Conservation (phyloP, 345 rosid genomes). For the Melaleuca alternifolia region DNA sequence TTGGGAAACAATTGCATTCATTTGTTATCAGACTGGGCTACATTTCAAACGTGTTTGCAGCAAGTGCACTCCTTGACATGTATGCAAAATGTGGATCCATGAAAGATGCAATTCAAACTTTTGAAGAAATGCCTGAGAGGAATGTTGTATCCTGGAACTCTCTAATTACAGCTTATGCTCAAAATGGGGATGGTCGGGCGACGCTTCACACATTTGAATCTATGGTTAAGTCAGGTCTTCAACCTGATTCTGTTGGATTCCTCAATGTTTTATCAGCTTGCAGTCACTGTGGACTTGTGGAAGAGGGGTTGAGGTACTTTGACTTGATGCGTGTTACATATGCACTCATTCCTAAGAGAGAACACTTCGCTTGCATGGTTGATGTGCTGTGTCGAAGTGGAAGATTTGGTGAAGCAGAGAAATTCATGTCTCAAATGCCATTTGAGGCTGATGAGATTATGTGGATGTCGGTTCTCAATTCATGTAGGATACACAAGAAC, state of each 20-base stretch:
- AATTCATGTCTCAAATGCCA: slow-evolving; percentile 59
- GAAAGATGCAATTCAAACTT: slow-evolving; percentile 51
- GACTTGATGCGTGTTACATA: slow-evolving; percentile 37
- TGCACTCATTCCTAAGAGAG: slow-evolving; percentile 48
- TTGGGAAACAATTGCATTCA: slow-evolving; percentile 67
- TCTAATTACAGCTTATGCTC: slow-evolving; percentile 67
- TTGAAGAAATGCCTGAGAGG: slow-evolving; percentile 69
- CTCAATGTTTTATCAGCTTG: slow-evolving; percentile 69
- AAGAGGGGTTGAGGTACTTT: slow-evolving; percentile 55
- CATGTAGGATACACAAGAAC: slow-evolving; percentile 84
- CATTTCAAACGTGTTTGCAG: slow-evolving; percentile 56
- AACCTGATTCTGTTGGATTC: slow-evolving; percentile 69
- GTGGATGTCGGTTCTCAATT: slow-evolving; percentile 81
- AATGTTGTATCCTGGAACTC: slow-evolving; percentile 84
- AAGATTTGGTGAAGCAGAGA: slow-evolving; percentile 55
- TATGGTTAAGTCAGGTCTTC: slow-evolving; percentile 53
- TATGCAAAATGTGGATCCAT: slow-evolving; percentile 86
- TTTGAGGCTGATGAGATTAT: slow-evolving; percentile 70
- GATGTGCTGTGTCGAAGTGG: slow-evolving; percentile 67
- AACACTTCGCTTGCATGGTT: slow-evolving; percentile 62
- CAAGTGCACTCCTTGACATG: slow-evolving; percentile 68
- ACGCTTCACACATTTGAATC: slow-evolving; percentile 42
- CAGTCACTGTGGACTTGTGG: slow-evolving; percentile 71
- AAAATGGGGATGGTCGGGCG: slow-evolving; percentile 64
- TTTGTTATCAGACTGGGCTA: slow-evolving; percentile 57